Evolutionary conservation across 1,284 basidiomycete species (phyloP).

Genomic region (Cutaneotrichosporon daszewskae): DNA sequence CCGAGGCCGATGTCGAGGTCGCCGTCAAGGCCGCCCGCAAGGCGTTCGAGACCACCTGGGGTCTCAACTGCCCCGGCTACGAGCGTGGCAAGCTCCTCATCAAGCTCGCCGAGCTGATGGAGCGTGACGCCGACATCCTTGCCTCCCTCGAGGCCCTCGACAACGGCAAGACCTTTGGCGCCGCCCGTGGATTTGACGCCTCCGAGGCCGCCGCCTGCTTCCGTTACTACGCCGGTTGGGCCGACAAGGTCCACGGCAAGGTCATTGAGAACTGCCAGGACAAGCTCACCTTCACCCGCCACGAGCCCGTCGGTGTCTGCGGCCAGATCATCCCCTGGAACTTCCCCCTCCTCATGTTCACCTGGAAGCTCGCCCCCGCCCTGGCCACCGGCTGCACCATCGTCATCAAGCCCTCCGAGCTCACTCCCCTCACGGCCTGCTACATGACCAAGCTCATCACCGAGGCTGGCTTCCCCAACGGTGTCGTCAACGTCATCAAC

Average conservation of each 20-base stretch:
- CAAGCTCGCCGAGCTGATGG: conserved; percentile 70
- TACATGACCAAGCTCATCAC: conserved; percentile 50
- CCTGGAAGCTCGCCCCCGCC: conserved; percentile 80
- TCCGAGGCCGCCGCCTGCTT: conserved; percentile 56
- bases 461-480: conserved; percentile 60
- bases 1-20: conserved; percentile 61
- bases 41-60: conserved; percentile 71
- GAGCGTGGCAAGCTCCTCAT: conserved; percentile 58
- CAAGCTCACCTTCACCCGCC: conserved; percentile 62
- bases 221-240: conserved; percentile 56
- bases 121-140: conserved; percentile 64
- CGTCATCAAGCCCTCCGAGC: conserved; percentile 83
- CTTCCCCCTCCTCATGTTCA: conserved; percentile 62
- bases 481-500: conserved; percentile 64
- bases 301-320: conserved; percentile 87
- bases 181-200: conserved; percentile 68
- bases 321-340: conserved; percentile 75
- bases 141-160: conserved; percentile 75
- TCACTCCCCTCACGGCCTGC: conserved; percentile 69
- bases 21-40: conserved; percentile 72
- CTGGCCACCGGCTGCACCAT: conserved; percentile 77
- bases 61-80: conserved; percentile 53
- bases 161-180: conserved; percentile 64
- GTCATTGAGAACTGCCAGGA: conserved; percentile 57
- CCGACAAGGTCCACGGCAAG: conserved; percentile 79